Conservation (phyloP, 225 moss, liverwort and hornwort genomes). For the Bryoerythrophyllum caledonicum region DNA sequence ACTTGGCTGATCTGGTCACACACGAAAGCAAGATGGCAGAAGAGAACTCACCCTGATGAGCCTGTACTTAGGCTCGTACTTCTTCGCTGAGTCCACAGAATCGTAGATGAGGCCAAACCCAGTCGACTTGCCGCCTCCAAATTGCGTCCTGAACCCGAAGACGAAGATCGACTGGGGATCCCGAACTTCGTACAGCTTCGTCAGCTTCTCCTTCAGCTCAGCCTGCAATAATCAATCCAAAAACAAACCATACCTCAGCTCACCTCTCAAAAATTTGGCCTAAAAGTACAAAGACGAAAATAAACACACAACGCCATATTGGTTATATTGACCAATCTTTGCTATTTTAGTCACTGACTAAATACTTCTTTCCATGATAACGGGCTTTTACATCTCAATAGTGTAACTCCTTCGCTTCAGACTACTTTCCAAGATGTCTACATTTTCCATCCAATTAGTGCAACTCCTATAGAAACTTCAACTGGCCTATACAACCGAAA, state of each 20-base stretch:
- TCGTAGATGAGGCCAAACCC: conserved; percentile 94
- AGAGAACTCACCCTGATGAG: conserved; percentile 55
- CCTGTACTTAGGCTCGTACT: conserved; percentile 74
- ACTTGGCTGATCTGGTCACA: neutral
- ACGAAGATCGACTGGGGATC: conserved; percentile 80
- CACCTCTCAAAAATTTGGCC: neutral
- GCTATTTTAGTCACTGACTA: too few relatives aligned
- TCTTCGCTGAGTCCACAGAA: conserved; percentile 86
- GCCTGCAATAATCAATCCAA: conserved; percentile 40
- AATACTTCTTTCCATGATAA: too few relatives aligned
- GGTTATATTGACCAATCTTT: too few relatives aligned
- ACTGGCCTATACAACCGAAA: too few relatives aligned
- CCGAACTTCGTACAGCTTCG: conserved; percentile 80
- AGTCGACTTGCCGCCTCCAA: conserved; percentile 94
- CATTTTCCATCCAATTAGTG: too few relatives aligned
- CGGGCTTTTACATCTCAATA: too few relatives aligned
- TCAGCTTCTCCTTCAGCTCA: conserved; percentile 92
- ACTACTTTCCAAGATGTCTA: too few relatives aligned
- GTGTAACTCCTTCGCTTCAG: too few relatives aligned
- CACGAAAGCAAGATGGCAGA: neutral
- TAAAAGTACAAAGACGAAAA: neutral
- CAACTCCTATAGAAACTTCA: too few relatives aligned
- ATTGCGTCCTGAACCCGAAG: conserved; percentile 94
- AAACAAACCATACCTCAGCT: conserved; percentile 1
- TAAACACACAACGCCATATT: neutral